These are phyloP conservation scores for Dioscorea dumetorum DNA, from an alignment of 106 monocot genomes.

Conservation along the genomic window DNA sequence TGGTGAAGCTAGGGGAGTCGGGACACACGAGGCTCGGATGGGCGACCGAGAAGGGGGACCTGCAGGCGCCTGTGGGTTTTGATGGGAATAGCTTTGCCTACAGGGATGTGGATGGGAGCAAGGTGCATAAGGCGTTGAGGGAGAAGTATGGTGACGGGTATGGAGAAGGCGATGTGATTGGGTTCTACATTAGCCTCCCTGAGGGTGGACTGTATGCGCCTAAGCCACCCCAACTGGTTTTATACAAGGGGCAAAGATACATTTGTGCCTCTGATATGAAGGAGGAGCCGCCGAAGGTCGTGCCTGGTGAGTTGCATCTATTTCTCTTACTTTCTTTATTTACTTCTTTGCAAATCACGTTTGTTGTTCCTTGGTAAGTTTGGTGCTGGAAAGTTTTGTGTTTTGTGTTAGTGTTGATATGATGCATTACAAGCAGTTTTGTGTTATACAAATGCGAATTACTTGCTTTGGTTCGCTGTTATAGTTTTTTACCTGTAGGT, in stretches of 20 bases:
- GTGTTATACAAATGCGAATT: too few relatives aligned
- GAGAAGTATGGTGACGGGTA: constrained; percentile 84
- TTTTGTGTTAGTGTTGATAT: too few relatives aligned
- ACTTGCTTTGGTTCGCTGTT: too few relatives aligned
- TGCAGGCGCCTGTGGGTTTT: constrained; percentile 92
- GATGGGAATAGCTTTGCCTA: constrained; percentile 79
- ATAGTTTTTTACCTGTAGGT: too few relatives aligned
- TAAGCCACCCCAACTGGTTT: constrained; percentile 54
- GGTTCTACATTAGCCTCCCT: constrained; percentile 80
- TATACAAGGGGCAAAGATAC: constrained; percentile 79
- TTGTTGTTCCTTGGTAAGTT: too few relatives aligned
- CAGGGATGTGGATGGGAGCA: constrained; percentile 84
- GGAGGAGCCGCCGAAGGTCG: constrained; percentile 67
- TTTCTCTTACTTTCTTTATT: too few relatives aligned
- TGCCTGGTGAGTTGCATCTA: constrained; percentile 60
- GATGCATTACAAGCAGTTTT: too few relatives aligned
- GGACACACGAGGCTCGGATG: constrained; percentile 87
- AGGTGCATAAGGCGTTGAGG: constrained; percentile 77
- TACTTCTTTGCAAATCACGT: too few relatives aligned
- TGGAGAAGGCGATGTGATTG: constrained; percentile 83
- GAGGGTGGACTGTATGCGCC: constrained; percentile 67
- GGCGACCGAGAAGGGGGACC: constrained; percentile 85
- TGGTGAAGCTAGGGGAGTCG: constrained; percentile 53
- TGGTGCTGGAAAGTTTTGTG: too few relatives aligned
- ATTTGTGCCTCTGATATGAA: constrained; percentile 59